These are phyloP conservation scores for Yamadazyma oceani DNA, from an alignment of 1,139 yeast species.

Conservation along the genomic window DNA sequence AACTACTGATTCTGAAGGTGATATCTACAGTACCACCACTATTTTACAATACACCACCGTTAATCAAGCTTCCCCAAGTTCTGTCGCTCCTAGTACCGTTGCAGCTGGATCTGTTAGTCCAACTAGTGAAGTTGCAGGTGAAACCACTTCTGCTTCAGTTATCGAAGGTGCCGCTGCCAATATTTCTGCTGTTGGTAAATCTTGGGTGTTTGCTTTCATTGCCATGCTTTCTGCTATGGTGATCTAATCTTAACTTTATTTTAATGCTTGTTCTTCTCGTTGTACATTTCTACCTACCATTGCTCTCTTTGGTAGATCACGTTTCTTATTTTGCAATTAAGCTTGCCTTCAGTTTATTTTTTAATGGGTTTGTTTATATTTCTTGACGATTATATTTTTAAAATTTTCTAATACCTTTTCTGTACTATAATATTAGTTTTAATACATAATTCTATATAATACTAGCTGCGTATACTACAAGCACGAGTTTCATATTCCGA, in stretches of 20 bases:
- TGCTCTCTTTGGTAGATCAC: no score
- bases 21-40: slow-evolving; percentile 2
- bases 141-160: neutral
- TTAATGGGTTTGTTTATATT: no score
- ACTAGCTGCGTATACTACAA: no score
- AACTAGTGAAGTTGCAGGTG: slow-evolving; percentile 1
- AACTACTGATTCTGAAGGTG: slow-evolving; percentile 5
- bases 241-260: neutral
- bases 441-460: no score
- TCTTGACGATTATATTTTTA: no score
- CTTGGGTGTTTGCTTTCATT: slow-evolving; percentile 2
- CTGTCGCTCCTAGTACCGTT: slow-evolving; percentile 1
- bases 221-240: slow-evolving; percentile 1
- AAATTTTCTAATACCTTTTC: no score
- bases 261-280: no score
- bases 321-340: no score
- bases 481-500: no score
- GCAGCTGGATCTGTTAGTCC: neutral
- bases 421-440: no score
- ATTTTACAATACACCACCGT: neutral
- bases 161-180: slow-evolving; percentile 1
- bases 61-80: neutral
- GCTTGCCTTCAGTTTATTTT: no score
- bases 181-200: neutral
- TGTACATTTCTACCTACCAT: no score